Base-by-base conservation (phyloP, 2,329 filamentous ascomycete species). In the Tothia fuscella region DNA sequence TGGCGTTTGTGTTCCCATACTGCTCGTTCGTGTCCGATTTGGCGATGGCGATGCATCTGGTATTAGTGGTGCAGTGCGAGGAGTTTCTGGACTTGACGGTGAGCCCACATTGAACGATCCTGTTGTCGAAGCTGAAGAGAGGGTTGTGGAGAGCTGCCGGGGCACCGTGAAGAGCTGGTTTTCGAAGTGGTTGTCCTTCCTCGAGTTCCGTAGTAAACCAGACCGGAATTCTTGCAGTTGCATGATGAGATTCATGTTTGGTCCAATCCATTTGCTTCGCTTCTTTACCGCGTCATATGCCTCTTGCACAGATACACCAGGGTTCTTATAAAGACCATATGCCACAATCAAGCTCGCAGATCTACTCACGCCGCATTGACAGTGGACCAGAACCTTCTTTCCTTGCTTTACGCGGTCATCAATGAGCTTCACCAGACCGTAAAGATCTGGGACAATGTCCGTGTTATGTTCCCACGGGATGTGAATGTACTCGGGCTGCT, bases 171-270 rank as follows among this genome's bases (percentile, higher is more conserved):
- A 54, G 4, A 22, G 26, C 17, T 39, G 38, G 9, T 13, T 25
- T 13, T 24, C 17, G n/a, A 22, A 40, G 3, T 19, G 16, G 17
- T 40, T 20, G n/a, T 40, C 38, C 19, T 31, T 17, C 20, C 42
- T 22, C 24, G 37, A 29, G 13, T 36, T 43, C 12, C 43, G 43
- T 21, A 45, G 21, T 10, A 45, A 24, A 14, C 53, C 71, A 56
- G 49, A 72, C 60, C 47, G 71, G 55, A 88, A 89, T 53, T 89
- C 83, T 57, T 88, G 83, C 36, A 93, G 65, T 50, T 85, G 87
- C 68, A 91, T 91, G 71, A 93, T 87, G 50, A 93, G 68, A 50
- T 84, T 84, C 85, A 93, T 93, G 59, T 93, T 93, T 0, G 84
- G 84, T 45, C 84, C 87, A 51, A 93, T 89, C 84, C 85, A 93